Evolutionary conservation across 129 eudicot genomes (phyloP), one percentile per base, ranked within the genome.

Genomic region (Calendula officinalis): DNA sequence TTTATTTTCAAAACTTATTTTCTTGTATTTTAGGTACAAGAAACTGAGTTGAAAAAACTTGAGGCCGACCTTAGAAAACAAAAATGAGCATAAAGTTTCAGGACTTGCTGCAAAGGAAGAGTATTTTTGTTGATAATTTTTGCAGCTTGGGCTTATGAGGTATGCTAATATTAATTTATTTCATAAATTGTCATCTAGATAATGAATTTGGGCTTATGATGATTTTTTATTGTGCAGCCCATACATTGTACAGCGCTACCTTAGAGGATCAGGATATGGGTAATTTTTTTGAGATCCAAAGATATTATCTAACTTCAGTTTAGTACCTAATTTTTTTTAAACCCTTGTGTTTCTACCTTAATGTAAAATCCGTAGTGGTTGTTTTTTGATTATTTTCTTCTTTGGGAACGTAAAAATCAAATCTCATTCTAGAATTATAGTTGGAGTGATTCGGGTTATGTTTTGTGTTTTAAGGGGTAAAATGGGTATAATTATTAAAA

Each of bases 21-120:
- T 62, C 40, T 17, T 11, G 5, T 49, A 54, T 40, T 53, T 34
- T 57, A 90, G 97, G 56, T 56, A 64, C 95, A 90, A 70, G 70
- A 72, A 44, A 45, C 40, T 27, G 86, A 79, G 60, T 13, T 83
- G 27, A 72, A 59, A 67, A 77, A 73, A 49, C 72, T 81, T 6
- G 51, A 40, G 75, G 69, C 73, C 38, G 55, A 8, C 42, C 67
- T 82, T 57, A 65, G 73, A 78, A 66, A 36, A 64, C 59, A 72
- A 60, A 86, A 74, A 35, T 72, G 76, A 77, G 73, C 74, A 73
- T 44, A 64, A 72, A 66, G 62, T 55, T 56, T 57, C 47, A 54
- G 39, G 27, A 14, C 16, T 16, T 40, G 45, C 27, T 35, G 56
- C 75, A 34, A 46, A 38, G 44, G 37, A 65, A 37, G 60, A 4